phyloP scores from a whole-genome alignment of 2,329 filamentous ascomycete species.

The Penicillium psychrosexuale region DNA sequence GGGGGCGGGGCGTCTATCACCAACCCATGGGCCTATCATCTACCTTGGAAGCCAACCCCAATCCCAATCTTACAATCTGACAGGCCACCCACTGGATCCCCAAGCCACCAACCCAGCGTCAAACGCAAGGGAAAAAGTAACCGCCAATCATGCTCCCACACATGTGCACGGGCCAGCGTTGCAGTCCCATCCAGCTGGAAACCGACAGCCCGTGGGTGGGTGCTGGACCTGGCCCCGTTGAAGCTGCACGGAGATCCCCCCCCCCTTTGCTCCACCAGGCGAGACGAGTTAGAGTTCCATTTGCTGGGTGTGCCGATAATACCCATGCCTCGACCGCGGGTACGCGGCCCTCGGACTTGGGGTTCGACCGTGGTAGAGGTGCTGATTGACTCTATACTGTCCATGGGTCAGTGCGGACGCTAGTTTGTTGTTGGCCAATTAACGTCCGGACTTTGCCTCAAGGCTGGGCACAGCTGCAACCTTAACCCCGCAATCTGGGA shows the following conservation, averaged over 20 bases:
- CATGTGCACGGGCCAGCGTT: neutral
- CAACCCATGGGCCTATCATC: neutral
- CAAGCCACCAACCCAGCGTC: neutral
- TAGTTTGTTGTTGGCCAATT: conserved; percentile 6
- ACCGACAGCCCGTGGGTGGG: neutral
- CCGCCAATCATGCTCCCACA: neutral
- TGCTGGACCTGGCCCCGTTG: neutral
- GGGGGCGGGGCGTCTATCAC: neutral
- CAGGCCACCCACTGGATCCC: neutral
- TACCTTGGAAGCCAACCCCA: neutral
- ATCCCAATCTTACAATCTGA: neutral
- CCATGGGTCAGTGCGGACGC: conserved; percentile 2
- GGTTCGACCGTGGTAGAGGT: neutral
- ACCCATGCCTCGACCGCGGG: neutral
- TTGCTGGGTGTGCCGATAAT: neutral
- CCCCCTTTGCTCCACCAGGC: neutral
- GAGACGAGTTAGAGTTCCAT: neutral
- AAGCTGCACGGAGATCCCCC: neutral
- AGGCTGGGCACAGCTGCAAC: conserved; percentile 21
- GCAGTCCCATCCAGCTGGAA: neutral
- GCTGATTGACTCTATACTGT: neutral
- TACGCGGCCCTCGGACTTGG: neutral
- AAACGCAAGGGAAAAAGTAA: neutral
- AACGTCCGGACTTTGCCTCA: neutral
- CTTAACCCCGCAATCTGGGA: conserved; percentile 26